phyloP scores from a whole-genome alignment of 257 asterid species.

The Eucommia ulmoides region DNA sequence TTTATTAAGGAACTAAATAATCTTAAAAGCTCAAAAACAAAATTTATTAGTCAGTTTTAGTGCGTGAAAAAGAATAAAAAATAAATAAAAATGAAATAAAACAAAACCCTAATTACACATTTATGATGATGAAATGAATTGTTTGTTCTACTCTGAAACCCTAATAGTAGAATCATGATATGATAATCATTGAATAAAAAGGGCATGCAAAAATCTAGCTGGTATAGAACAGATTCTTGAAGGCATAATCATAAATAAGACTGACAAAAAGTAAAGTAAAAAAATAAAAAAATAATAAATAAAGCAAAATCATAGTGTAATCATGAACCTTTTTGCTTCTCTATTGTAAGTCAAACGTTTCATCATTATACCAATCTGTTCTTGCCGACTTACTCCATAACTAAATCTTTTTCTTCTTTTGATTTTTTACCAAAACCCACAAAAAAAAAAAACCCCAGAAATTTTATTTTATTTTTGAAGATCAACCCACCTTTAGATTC shows the following conservation, averaged over 20 bases:
- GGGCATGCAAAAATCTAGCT: constrained; percentile 11
- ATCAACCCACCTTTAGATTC: not conserved
- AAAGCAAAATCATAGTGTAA: constrained; percentile 12
- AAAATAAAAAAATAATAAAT: constrained; percentile 11
- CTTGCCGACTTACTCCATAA: constrained; percentile 17
- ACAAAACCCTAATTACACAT: no score
- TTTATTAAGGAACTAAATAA: no score
- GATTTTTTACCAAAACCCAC: constrained; percentile 8
- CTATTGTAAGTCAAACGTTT: constrained; percentile 24
- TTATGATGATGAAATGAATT: no score
- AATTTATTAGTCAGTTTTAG: no score
- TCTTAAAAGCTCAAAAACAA: no score
- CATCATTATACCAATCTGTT: constrained; percentile 67
- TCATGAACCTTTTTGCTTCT: constrained; percentile 29
- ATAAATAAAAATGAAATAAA: no score
- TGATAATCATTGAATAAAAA: constrained; percentile 12
- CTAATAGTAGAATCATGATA: constrained; percentile 15
- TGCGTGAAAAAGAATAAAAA: no score
- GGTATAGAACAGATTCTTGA: constrained; percentile 29
- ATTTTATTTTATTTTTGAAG: constrained; percentile 4
- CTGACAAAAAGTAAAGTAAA: constrained; percentile 36
- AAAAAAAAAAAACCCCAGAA: constrained; percentile 1
- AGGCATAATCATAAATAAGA: constrained; percentile 31
- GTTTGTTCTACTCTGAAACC: constrained; percentile 20
- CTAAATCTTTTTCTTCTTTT: no score